A percentile compares a stretch with the other conserved stretches of the same genome.
Evolutionary conservation across 306 rosid genomes (phyloP).

Genomic region (Begonia masoniana): DNA sequence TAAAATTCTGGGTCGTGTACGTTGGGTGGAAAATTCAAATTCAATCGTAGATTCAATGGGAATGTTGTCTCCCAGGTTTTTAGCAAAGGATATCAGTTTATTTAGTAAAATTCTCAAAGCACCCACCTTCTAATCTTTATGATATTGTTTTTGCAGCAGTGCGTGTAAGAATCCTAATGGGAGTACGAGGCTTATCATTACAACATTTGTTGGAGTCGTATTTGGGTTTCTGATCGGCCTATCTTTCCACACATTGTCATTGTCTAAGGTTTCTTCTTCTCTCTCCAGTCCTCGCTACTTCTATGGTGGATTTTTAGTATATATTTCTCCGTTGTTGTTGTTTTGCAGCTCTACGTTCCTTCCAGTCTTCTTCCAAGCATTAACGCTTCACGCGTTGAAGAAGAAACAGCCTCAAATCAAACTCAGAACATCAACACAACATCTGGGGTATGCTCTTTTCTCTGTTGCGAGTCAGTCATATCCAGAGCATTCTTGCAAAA

Average conservation of each 20-base stretch:
- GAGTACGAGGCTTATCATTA: constrained; percentile 60
- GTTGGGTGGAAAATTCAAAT: constrained; percentile 1
- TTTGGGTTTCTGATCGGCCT: constrained; percentile 75
- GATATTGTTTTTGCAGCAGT: constrained; percentile 39
- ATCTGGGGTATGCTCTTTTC: constrained; percentile 31
- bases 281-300: background rate
- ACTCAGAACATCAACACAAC: constrained; percentile 37
- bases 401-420: constrained; percentile 24
- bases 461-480: background rate
- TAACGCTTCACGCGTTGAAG: constrained; percentile 34
- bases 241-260: constrained; percentile 61
- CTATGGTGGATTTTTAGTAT: background rate
- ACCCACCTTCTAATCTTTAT: too few species aligned
- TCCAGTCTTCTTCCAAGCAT: constrained; percentile 49
- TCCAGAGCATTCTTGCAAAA: too few species aligned
- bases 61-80: constrained; percentile 60
- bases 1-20: background rate
- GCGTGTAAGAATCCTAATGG: constrained; percentile 56
- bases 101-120: too few species aligned
- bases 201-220: constrained; percentile 69
- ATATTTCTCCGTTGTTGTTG: constrained; percentile 3
- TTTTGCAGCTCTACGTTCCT: constrained; percentile 61
- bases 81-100: too few species aligned
- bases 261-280: constrained; percentile 47
- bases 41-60: constrained; percentile 55